Evolutionary conservation across 495 filamentous ascomycete species (phyloP).

Genomic region (Oleoguttula mirabilis): DNA sequence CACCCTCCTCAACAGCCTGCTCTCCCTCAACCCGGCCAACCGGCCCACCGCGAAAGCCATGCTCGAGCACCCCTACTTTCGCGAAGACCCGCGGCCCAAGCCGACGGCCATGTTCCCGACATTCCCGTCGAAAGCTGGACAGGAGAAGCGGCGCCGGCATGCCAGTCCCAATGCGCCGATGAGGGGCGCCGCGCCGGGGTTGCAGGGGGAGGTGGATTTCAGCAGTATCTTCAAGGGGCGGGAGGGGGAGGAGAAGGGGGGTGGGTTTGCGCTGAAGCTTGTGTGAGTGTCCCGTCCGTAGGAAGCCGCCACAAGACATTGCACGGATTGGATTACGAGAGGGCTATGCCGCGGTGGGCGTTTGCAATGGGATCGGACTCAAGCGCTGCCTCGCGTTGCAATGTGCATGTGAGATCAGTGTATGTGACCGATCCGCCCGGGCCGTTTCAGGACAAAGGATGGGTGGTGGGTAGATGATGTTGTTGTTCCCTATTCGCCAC

Average conservation of each 20-base stretch:
- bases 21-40: constrained; percentile 61
- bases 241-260: constrained; percentile 63
- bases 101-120: constrained; percentile 51
- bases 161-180: constrained; percentile 81
- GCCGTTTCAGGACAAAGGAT: too few species aligned
- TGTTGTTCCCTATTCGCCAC: too few species aligned
- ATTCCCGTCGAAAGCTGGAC: constrained; percentile 87
- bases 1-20: constrained; percentile 51
- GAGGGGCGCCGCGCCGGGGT: constrained; percentile 56
- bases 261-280: constrained; percentile 70
- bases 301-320: background rate
- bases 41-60: constrained; percentile 61
- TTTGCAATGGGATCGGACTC: too few species aligned
- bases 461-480: too few species aligned
- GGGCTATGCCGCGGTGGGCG: too few species aligned
- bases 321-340: too few species aligned
- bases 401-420: too few species aligned
- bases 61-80: constrained; percentile 72
- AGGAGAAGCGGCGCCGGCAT: constrained; percentile 64
- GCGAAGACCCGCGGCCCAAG: constrained; percentile 79
- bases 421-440: too few species aligned
- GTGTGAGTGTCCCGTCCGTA: too few species aligned
- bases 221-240: constrained; percentile 64
- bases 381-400: too few species aligned
- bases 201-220: constrained; percentile 59